Conservation (phyloP, 1,284 basidiomycete genomes). For the Leccinum subrobustum region DNA sequence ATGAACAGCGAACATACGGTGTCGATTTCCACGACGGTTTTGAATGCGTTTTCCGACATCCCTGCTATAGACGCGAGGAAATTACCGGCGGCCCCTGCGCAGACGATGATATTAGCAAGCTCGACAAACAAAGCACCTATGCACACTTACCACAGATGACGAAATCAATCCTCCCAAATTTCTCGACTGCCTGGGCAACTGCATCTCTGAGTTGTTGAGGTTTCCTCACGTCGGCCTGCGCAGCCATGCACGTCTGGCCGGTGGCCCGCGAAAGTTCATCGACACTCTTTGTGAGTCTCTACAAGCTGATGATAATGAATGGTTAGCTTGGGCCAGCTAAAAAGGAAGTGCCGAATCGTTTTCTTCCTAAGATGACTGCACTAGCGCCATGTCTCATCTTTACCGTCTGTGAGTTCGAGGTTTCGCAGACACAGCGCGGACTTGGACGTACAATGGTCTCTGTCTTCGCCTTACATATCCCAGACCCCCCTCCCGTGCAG, state of each 20-base stretch:
- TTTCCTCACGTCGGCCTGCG: neutral
- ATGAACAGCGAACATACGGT: slow-evolving; percentile 49
- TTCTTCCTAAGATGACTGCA: slow-evolving; percentile 83
- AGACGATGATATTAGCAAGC: neutral
- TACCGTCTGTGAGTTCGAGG: neutral
- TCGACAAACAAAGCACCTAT: neutral
- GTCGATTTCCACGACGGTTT: slow-evolving; percentile 93
- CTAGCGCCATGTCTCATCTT: slow-evolving; percentile 86
- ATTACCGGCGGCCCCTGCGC: neutral
- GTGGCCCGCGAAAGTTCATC: slow-evolving; percentile 71
- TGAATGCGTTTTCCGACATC: slow-evolving; percentile 21
- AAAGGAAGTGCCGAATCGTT: slow-evolving; percentile 49
- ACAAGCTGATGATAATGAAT: slow-evolving; percentile 48
- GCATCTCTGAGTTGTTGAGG: neutral
- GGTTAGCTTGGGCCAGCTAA: neutral
- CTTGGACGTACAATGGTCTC: slow-evolving; percentile 63
- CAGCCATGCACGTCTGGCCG: slow-evolving; percentile 40
- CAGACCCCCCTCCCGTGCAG: slow-evolving; percentile 88
- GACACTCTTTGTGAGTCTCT: slow-evolving; percentile 74
- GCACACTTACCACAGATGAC: neutral
- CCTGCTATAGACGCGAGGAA: neutral
- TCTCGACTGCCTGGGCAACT: slow-evolving; percentile 65
- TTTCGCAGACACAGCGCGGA: neutral
- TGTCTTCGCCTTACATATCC: slow-evolving; percentile 91
- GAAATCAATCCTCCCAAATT: slow-evolving; percentile 89